Base-by-base conservation (phyloP, 2,329 filamentous ascomycete genomes). In the Trichoderma arundinaceum region DNA sequence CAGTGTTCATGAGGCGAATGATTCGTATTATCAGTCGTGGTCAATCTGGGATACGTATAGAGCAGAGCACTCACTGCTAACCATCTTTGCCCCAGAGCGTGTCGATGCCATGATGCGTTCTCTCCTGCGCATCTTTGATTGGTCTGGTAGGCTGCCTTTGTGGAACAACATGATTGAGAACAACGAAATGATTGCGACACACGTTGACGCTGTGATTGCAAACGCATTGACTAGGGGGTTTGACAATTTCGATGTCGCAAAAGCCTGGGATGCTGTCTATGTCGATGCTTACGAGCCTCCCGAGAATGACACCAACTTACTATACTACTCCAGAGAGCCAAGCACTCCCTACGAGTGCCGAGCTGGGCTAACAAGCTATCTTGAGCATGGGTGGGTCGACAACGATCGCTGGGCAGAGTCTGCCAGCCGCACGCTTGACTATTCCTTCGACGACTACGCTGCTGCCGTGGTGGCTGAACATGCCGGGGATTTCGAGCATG, bases 1-100 rank as follows among this genome's bases (percentile, higher is more conserved):
- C 56, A 79, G 74, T 33, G 69, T 81, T 0, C 79, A 82, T 51
- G 71, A 72, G 9, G 73, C 69, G 4, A 74, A 78, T 38, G 80
- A 83, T 51, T 81, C 79, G 0, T 83, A 83, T 69, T 82, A 82
- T 66, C 81, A 83, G 67, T 82, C 79, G 0, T 83, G 81, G 81
- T 82, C 79, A 1, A 82, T 83, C 57, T 83, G 81, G 81, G 81
- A 83, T 61, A 83, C 81, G 0, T 83, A 81, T 68, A 74, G 81
- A 4, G 81, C 80, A 1, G 80, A 82, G 62, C 80, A 83, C 64
- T 80, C 79, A 0, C 72, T 83, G 0, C 69, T 83, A 0, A 79
- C 81, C 0, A 65, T 83, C 0, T 81, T 83, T 56, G 80, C 80
- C 0, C 81, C 81, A 0, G 80, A 82, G 59, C 74, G 79, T 17